Conservation (phyloP, 495 filamentous ascomycete genomes). For the Lepidopterella palustris region DNA sequence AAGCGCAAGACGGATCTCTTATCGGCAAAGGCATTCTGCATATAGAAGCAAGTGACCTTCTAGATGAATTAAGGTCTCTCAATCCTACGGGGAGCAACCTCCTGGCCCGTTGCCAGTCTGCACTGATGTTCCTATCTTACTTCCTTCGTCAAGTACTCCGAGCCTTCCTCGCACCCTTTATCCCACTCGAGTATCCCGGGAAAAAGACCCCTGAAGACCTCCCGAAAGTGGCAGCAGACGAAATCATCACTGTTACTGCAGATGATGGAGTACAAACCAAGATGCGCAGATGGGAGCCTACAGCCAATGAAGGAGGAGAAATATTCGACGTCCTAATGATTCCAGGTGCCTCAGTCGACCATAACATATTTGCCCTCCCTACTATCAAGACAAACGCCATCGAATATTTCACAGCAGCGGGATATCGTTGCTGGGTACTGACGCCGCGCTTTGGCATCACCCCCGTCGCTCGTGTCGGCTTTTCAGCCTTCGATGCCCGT, state of each 20-base stretch:
- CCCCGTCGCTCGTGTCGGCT: slow-evolving; percentile 46
- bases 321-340: slow-evolving; percentile 41
- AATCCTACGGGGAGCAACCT: slow-evolving; percentile 31
- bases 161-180: slow-evolving; percentile 52
- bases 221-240: slow-evolving; percentile 37
- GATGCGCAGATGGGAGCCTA: slow-evolving; percentile 52
- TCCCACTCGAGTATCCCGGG: slow-evolving; percentile 48
- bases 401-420: too few relatives aligned
- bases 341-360: slow-evolving; percentile 57
- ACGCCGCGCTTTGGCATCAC: slow-evolving; percentile 57
- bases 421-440: slow-evolving; percentile 50
- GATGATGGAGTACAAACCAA: slow-evolving; percentile 48
- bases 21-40: slow-evolving; percentile 56
- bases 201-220: slow-evolving; percentile 44
- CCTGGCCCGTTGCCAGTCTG: too few relatives aligned
- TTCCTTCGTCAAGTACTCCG: slow-evolving; percentile 50
- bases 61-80: slow-evolving; percentile 52
- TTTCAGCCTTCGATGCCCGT: slow-evolving; percentile 57
- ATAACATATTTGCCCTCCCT: too few relatives aligned
- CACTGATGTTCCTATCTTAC: slow-evolving; percentile 30
- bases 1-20: slow-evolving; percentile 36
- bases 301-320: slow-evolving; percentile 2
- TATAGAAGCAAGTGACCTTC: slow-evolving; percentile 50
- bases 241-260: slow-evolving; percentile 38
- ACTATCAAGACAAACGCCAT: too few relatives aligned